Percentiles rank a stretch among this genome's conserved stretches.
These are phyloP conservation scores for Leishmania mexicana DNA, from an alignment of 208 protist genomes.

Conservation along the genomic window DNA sequence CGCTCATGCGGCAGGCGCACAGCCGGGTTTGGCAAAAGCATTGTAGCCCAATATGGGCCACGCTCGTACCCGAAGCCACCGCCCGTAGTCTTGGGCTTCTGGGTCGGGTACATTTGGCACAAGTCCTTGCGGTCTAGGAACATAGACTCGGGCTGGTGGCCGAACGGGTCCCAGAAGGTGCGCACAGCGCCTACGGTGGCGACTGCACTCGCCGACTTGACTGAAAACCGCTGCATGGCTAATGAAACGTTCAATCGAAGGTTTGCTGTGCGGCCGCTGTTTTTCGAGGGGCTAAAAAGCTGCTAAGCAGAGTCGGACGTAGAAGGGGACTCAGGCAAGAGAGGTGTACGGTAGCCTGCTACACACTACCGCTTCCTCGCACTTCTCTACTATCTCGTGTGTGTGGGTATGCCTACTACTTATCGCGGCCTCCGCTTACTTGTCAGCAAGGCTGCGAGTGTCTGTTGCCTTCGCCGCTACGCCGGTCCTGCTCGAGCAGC, in stretches of 20 bases:
- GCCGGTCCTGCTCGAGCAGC: background rate
- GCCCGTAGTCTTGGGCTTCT: slow-evolving; percentile 86
- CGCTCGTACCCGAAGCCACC: slow-evolving; percentile 91
- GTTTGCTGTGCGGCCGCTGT: background rate
- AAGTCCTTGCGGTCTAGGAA: slow-evolving; percentile 92
- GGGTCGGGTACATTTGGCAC: slow-evolving; percentile 90
- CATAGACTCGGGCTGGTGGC: slow-evolving; percentile 89
- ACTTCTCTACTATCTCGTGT: background rate
- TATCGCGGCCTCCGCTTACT: background rate
- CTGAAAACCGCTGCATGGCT: slow-evolving; percentile 46
- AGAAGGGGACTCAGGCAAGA: background rate
- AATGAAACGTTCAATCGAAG: background rate
- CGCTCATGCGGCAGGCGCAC: slow-evolving; percentile 88
- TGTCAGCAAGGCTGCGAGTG: background rate
- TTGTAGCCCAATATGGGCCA: slow-evolving; percentile 86
- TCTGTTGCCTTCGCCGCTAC: background rate
- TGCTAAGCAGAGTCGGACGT: slow-evolving; percentile 5
- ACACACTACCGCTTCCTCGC: background rate
- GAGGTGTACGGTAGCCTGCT: background rate
- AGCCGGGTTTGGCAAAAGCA: slow-evolving; percentile 90
- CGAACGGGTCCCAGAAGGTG: slow-evolving; percentile 86
- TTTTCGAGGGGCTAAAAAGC: slow-evolving; percentile 6
- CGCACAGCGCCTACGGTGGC: slow-evolving; percentile 34
- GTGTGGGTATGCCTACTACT: background rate
- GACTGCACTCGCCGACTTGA: slow-evolving; percentile 18